Evolutionary conservation across 495 filamentous ascomycete genomes (phyloP).

Genomic region (Daldinia bambusicola): DNA sequence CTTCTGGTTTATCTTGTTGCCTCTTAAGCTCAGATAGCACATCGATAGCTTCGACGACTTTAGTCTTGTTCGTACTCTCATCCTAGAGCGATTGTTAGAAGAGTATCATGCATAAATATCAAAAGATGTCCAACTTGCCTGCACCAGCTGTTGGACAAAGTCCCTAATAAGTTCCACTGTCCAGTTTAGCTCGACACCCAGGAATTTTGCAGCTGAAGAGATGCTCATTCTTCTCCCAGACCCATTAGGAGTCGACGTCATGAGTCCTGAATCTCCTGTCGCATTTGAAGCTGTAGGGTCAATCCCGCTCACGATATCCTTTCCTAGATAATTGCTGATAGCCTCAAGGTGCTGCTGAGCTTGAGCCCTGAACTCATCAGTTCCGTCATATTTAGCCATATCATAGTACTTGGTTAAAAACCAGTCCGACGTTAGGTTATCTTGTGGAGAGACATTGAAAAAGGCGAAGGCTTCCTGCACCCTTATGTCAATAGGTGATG

Average conservation of each 20-base stretch:
- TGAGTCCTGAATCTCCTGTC: constrained; percentile 20
- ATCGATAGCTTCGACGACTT: constrained; percentile 42
- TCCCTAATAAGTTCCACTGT: constrained; percentile 44
- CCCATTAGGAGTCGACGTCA: neutral
- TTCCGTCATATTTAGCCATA: constrained; percentile 16
- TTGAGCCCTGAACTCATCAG: constrained; percentile 19
- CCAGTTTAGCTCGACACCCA: constrained; percentile 36
- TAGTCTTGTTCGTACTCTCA: constrained; percentile 19
- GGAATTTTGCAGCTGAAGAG: constrained; percentile 22
- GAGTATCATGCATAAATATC: neutral
- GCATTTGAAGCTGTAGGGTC: neutral
- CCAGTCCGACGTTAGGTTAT: constrained; percentile 16
- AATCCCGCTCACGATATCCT: constrained; percentile 38
- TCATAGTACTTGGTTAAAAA: constrained; percentile 34
- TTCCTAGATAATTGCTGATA: constrained; percentile 35
- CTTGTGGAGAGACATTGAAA: constrained; percentile 21
- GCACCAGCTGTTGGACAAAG: constrained; percentile 31
- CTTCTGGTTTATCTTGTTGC: constrained; percentile 24
- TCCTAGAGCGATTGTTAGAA: constrained; percentile 32
- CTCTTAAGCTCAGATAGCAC: constrained; percentile 43
- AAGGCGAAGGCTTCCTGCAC: constrained; percentile 41
- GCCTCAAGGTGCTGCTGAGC: constrained; percentile 40
- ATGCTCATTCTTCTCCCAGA: constrained; percentile 38
- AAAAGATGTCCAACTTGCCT: constrained; percentile 10
- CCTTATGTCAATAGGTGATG: constrained; percentile 14